phyloP scores from a whole-genome alignment of 2,329 filamentous ascomycete species.

The Aurifilum marmelostoma region DNA sequence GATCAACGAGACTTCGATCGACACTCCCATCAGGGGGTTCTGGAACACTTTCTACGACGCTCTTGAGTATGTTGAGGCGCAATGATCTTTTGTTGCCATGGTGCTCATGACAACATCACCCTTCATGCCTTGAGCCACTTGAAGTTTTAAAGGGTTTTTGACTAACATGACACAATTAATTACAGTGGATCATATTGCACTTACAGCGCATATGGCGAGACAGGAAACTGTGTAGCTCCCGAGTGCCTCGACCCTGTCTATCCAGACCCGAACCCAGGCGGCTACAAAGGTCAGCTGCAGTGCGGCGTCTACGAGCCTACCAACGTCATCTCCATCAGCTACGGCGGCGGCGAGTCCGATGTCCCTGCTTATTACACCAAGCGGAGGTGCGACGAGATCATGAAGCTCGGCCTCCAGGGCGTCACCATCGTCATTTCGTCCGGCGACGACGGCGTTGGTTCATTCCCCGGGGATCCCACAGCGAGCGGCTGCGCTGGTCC shows the following conservation, averaged over 20 bases:
- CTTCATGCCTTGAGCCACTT: background rate
- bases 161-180: no score
- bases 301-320: conserved; percentile 45
- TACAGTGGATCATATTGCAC: conserved; percentile 38
- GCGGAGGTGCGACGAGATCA: conserved; percentile 45
- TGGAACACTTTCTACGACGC: conserved; percentile 19
- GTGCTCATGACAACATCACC: background rate
- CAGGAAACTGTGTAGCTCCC: conserved; percentile 43
- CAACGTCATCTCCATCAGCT: conserved; percentile 54
- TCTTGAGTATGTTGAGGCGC: background rate
- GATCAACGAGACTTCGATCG: conserved; percentile 26
- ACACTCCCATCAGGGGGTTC: conserved; percentile 11
- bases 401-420: conserved; percentile 50
- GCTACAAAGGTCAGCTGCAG: conserved; percentile 50
- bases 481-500: conserved; percentile 41
- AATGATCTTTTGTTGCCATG: background rate
- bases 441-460: conserved; percentile 43
- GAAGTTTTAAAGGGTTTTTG: no score
- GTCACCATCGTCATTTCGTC: conserved; percentile 45
- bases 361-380: conserved; percentile 51
- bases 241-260: conserved; percentile 51
- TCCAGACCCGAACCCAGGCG: conserved; percentile 50
- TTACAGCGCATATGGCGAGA: conserved; percentile 48
- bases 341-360: conserved; percentile 46
- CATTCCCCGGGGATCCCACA: conserved; percentile 34